Conservation (phyloP, 2,329 filamentous ascomycete species). For the Stachybotrys elegans region DNA sequence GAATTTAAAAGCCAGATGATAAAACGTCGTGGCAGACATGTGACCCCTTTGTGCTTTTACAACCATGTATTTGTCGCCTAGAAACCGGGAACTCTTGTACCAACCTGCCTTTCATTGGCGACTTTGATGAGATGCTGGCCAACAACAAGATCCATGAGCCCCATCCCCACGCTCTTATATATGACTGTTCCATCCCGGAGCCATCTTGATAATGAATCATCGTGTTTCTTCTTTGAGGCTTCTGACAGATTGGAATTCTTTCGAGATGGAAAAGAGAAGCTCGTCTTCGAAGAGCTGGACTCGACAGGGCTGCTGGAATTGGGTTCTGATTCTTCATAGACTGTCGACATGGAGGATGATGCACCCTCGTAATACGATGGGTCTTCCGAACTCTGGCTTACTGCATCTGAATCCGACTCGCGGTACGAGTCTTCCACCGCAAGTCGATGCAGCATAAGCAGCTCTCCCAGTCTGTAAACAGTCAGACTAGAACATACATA, state of each 20-base stretch:
- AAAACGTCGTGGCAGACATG: too few species aligned
- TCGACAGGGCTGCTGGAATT: conserved; percentile 25
- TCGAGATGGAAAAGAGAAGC: conserved; percentile 25
- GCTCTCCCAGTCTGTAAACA: conserved; percentile 70
- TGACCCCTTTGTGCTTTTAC: too few species aligned
- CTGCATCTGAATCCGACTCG: too few species aligned
- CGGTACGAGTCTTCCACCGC: conserved; percentile 34
- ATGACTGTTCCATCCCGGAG: conserved; percentile 59
- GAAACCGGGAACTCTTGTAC: conserved; percentile 48
- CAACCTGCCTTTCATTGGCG: conserved; percentile 50
- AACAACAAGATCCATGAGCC: conserved; percentile 61
- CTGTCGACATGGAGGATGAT: conserved; percentile 37
- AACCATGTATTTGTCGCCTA: conserved; percentile 20
- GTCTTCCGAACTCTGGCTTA: too few species aligned
- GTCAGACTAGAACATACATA: too few species aligned
- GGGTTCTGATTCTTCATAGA: conserved; percentile 25
- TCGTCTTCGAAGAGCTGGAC: conserved; percentile 26
- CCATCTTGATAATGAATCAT: conserved; percentile 50
- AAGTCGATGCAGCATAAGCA: conserved; percentile 56
- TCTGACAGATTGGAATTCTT: conserved; percentile 19
- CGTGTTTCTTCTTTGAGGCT: conserved; percentile 33
- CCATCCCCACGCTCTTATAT: conserved; percentile 64
- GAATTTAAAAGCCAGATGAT: too few species aligned
- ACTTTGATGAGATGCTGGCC: conserved; percentile 53
- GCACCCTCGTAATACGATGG: too few species aligned